phyloP scores from a whole-genome alignment of 1,284 basidiomycete species.

The Moesziomyces sp. region DNA sequence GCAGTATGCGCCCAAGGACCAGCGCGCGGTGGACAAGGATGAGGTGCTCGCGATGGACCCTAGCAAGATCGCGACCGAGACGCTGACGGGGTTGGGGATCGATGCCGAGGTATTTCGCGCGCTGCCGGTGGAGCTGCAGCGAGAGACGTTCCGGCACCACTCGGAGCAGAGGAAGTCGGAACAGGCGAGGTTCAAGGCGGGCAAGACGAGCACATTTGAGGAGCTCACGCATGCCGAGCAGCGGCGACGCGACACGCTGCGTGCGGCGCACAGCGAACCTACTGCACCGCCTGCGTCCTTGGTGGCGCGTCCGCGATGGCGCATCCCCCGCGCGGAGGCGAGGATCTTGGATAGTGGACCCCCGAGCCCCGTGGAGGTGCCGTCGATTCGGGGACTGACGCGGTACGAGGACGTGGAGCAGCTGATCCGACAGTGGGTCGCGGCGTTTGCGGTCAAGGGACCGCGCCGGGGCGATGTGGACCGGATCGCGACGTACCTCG shows the following conservation, averaged over 20 bases:
- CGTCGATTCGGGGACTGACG: constrained; percentile 36
- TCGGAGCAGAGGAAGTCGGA: constrained; percentile 34
- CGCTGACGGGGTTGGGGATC: constrained; percentile 44
- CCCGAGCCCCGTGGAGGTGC: not conserved
- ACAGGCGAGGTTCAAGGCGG: constrained; percentile 26
- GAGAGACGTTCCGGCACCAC: constrained; percentile 45
- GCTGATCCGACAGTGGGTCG: constrained; percentile 46
- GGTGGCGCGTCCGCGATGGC: constrained; percentile 12
- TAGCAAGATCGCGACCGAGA: constrained; percentile 18
- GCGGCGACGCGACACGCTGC: constrained; percentile 38
- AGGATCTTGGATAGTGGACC: constrained; percentile 5
- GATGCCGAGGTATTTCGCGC: constrained; percentile 58
- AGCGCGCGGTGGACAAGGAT: constrained; percentile 25
- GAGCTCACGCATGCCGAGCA: constrained; percentile 39
- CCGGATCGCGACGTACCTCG: constrained; percentile 28
- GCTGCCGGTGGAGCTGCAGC: constrained; percentile 53
- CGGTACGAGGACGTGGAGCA: constrained; percentile 13
- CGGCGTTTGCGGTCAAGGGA: constrained; percentile 29
- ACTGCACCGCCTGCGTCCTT: constrained; percentile 25
- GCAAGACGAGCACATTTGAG: constrained; percentile 21
- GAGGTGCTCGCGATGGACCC: constrained; percentile 40
- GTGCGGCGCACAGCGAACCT: constrained; percentile 29
- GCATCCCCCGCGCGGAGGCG: constrained; percentile 3
- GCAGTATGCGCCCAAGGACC: constrained; percentile 10
- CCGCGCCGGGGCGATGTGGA: constrained; percentile 52